These are phyloP conservation scores for Daldinia vernicosa DNA, from an alignment of 495 filamentous ascomycete genomes.

Conservation along the genomic window DNA sequence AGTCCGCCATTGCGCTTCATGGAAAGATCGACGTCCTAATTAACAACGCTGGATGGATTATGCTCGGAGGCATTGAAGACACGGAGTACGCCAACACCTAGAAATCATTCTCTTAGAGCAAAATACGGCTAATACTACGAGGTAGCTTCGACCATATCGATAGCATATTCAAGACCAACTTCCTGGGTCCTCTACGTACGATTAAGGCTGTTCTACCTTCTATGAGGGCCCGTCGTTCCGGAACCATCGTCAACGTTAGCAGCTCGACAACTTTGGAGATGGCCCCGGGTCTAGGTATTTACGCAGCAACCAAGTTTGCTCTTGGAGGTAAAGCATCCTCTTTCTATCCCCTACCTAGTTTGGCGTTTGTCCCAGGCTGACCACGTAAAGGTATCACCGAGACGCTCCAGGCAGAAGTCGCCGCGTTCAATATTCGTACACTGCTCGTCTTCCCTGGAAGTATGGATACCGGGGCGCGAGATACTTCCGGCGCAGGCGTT, in stretches of 20 bases:
- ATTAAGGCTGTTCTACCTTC: conserved; percentile 58
- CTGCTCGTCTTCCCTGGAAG: conserved; percentile 51
- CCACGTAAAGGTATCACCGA: conserved; percentile 38
- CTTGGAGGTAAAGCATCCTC: conserved; percentile 43
- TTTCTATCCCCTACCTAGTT: neutral
- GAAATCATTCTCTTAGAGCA: neutral
- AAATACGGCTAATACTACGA: conserved; percentile 1
- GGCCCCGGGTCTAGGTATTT: conserved; percentile 43
- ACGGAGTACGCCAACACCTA: conserved; percentile 39
- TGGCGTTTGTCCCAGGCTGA: neutral
- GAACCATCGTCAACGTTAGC: conserved; percentile 55
- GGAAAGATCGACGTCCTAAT: conserved; percentile 60
- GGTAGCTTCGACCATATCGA: conserved; percentile 45
- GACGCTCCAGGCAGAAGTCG: conserved; percentile 47
- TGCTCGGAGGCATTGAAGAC: conserved; percentile 58
- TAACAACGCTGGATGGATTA: conserved; percentile 59
- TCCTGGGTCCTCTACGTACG: conserved; percentile 56
- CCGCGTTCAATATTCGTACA: conserved; percentile 49
- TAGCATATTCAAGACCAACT: conserved; percentile 55
- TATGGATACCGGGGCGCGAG: conserved; percentile 23
- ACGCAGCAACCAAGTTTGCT: conserved; percentile 56
- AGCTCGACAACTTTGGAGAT: conserved; percentile 43
- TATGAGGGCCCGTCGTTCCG: conserved; percentile 55
- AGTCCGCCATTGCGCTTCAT: conserved; percentile 46
- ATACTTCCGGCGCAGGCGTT: conserved; percentile 19